A percentile compares a stretch with the other conserved stretches of the same genome.
phyloP scores from a whole-genome alignment of 768 basidiomycete species.

The Pilatotrama ljubarskyi region DNA sequence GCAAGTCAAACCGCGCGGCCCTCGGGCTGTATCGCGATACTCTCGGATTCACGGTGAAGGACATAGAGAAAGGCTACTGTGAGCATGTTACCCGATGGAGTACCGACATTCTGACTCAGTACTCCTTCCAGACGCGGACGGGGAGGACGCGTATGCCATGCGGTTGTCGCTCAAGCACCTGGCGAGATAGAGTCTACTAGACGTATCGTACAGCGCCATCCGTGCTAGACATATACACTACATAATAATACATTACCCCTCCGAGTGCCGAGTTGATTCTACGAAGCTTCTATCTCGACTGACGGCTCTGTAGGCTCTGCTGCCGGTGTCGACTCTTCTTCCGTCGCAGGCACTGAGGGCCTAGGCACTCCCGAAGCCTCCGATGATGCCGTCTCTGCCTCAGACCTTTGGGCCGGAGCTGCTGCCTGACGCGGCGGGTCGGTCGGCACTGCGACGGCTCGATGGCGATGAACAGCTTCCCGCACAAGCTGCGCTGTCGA shows the following conservation, averaged over 20 bases:
- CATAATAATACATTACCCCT: conserved; percentile 11
- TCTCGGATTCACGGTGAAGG: conserved; percentile 84
- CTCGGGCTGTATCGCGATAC: conserved; percentile 86
- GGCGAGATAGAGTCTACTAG: conserved; percentile 3
- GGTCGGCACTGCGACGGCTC: neutral
- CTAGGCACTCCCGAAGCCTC: no score
- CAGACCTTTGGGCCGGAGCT: neutral
- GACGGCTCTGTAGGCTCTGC: neutral
- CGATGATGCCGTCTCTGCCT: neutral
- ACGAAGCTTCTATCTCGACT: neutral
- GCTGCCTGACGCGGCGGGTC: neutral
- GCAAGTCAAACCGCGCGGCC: conserved; percentile 93
- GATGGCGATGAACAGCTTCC: conserved; percentile 45
- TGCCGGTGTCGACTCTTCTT: neutral
- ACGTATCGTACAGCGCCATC: conserved; percentile 8
- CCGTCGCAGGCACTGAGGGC: no score
- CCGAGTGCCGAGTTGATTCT: neutral
- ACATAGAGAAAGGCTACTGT: conserved; percentile 92
- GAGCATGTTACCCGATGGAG: conserved; percentile 37
- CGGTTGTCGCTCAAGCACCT: conserved; percentile 55
- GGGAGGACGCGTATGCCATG: conserved; percentile 95
- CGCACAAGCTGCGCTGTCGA: conserved; percentile 60
- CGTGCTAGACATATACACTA: conserved; percentile 11
- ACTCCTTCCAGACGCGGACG: conserved; percentile 74
- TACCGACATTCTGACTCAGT: neutral